Percentiles rank a stretch among this genome's conserved stretches.
phyloP scores from a whole-genome alignment of 2,329 filamentous ascomycete species.

The Colletotrichum sublineola region DNA sequence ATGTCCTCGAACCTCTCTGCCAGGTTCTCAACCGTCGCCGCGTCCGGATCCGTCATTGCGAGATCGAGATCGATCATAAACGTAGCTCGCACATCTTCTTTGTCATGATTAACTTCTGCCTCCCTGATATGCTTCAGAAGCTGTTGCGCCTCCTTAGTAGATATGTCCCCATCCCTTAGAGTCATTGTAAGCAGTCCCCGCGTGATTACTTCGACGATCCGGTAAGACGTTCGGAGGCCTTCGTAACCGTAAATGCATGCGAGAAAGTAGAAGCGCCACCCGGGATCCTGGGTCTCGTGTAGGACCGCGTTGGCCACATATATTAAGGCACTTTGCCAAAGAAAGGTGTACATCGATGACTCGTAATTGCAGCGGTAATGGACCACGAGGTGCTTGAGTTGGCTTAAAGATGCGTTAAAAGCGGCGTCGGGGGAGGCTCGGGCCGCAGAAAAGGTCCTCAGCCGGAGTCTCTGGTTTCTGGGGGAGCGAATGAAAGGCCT shows the following conservation, averaged over 20 bases:
- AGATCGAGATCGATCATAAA: conserved; percentile 55
- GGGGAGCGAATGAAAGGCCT: conserved; percentile 46
- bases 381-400: conserved; percentile 55
- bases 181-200: conserved; percentile 54
- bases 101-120: conserved; percentile 42
- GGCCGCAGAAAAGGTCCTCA: conserved; percentile 50
- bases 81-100: conserved; percentile 49
- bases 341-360: conserved; percentile 52
- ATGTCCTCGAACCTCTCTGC: conserved; percentile 52
- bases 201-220: conserved; percentile 52
- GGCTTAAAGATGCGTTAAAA: conserved; percentile 52
- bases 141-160: conserved; percentile 47
- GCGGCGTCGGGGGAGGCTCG: conserved; percentile 49
- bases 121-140: conserved; percentile 50
- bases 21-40: conserved; percentile 51
- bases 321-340: conserved; percentile 57
- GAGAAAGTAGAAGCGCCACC: conserved; percentile 54
- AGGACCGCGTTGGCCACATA: conserved; percentile 56
- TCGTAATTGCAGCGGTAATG: conserved; percentile 51
- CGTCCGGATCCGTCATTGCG: conserved; percentile 51
- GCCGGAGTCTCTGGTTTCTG: conserved; percentile 17
- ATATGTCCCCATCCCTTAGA: conserved; percentile 50
- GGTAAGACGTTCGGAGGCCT: conserved; percentile 51
- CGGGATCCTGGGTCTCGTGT: conserved; percentile 46
- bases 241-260: conserved; percentile 57